Evolutionary conservation across 2,329 filamentous ascomycete species (phyloP).

Genomic region (Podosphaera fusca): DNA sequence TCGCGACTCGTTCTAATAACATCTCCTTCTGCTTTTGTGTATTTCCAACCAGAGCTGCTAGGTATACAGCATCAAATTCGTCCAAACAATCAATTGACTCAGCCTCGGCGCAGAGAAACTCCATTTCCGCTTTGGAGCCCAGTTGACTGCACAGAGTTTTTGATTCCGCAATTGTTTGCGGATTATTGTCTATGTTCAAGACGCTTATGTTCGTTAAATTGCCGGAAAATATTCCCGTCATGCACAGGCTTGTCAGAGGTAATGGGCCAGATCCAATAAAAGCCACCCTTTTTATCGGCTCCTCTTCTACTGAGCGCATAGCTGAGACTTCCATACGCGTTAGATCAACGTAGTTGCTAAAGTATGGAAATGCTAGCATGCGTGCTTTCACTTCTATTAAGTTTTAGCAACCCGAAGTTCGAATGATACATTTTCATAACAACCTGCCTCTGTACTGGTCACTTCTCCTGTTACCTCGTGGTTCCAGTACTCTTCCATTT

Average conservation of each 20-base stretch:
- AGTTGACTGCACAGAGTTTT: constrained; percentile 15
- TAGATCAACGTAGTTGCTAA: constrained; percentile 25
- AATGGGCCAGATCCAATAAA: constrained; percentile 28
- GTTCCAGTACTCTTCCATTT: constrained; percentile 24
- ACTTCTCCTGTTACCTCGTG: constrained; percentile 13
- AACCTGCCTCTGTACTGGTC: not conserved
- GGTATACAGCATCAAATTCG: constrained; percentile 23
- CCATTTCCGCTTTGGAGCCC: constrained; percentile 16
- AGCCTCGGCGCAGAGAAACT: constrained; percentile 19
- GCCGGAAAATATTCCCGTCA: constrained; percentile 7
- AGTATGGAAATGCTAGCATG: constrained; percentile 24
- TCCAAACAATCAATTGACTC: constrained; percentile 11
- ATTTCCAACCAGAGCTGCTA: constrained; percentile 26
- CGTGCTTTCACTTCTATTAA: constrained; percentile 4
- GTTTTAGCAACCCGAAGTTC: constrained; percentile 2
- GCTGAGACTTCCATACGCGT: constrained; percentile 23
- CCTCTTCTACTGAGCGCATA: constrained; percentile 17
- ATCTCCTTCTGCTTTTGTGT: constrained; percentile 20
- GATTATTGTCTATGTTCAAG: constrained; percentile 21
- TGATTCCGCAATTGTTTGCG: constrained; percentile 17
- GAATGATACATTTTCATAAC: not conserved
- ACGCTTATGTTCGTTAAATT: constrained; percentile 5
- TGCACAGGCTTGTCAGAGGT: constrained; percentile 24
- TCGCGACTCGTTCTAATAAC: constrained; percentile 18
- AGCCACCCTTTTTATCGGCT: constrained; percentile 18